Evolutionary conservation across 2,329 filamentous ascomycete species (phyloP), one percentile per base, ranked within the genome.

Genomic region (Scedosporium aurantiacum): DNA sequence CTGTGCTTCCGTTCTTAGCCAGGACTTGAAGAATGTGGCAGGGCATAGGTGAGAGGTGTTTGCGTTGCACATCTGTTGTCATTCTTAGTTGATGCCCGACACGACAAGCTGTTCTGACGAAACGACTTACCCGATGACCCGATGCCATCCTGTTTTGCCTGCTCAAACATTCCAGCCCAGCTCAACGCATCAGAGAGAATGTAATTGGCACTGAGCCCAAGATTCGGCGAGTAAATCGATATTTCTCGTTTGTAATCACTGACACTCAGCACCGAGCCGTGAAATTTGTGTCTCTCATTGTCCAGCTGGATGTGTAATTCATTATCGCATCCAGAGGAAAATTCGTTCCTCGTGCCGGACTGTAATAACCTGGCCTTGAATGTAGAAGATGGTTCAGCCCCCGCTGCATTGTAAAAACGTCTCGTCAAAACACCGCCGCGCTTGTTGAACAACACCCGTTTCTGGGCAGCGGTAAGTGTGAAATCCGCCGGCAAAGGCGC

Each of bases 1-100:
- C 55, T 16, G 37, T 40, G 27, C 25, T 62, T 40, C 58, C 61
- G 4, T 62, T 37, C 5, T 41, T 47, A 25, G 57, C 57, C n/a
- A 62, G 37, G 32, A 60, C 52, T 50, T 62, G 57, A 14, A 62
- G 61, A 12, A 62, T 59, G 12, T 62, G 56, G 43, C 61, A 62
- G 16, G 61, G 61, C 61, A 62, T 62, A 10, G 61, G 61, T 12
- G 61, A 57, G 14, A 57, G 55, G 16, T 57, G 32, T 57, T 57
- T 57, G 10, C 55, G 55, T 37, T 57, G 55, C 21, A 27, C 55
- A 57, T 57, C 55, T 57, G 16, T 21, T 23, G 50, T 10, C 7
- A 12, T 14, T 54, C 2, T 23, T 54, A 37, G 8, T 12, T 37
- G 6, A 12, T 12, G 8, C 10, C 32, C 10, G 32, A 37, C 14